Conservation (phyloP, 2,329 filamentous ascomycete genomes). For the Emericellopsis cladophorae region DNA sequence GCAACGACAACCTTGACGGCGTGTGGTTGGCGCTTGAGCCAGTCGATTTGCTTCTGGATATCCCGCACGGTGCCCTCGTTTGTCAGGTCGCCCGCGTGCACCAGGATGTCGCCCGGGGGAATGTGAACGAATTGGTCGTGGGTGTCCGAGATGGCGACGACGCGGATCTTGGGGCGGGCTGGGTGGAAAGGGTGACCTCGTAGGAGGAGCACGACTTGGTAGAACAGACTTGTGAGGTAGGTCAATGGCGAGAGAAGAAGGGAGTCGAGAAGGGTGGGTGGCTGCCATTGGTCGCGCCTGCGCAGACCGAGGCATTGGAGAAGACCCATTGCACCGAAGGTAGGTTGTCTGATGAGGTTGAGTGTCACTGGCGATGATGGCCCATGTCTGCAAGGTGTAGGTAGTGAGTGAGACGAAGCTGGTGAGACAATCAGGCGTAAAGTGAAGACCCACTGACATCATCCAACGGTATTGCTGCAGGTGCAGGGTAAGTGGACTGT, state of each 20-base stretch:
- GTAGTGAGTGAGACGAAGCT: no score
- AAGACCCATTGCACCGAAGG: slow-evolving; percentile 24
- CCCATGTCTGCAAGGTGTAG: no score
- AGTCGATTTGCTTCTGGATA: slow-evolving; percentile 75
- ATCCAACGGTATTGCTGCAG: no score
- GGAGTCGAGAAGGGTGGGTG: slow-evolving; percentile 43
- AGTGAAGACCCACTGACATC: no score
- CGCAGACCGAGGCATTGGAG: slow-evolving; percentile 32
- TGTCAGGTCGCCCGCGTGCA: slow-evolving; percentile 81
- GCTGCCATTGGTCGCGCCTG: slow-evolving; percentile 33
- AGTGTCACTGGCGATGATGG: no score
- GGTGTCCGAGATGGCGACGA: slow-evolving; percentile 87
- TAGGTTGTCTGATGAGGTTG: no score
- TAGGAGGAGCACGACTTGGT: slow-evolving; percentile 52
- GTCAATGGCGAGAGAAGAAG: slow-evolving; percentile 58
- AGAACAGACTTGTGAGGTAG: slow-evolving; percentile 47
- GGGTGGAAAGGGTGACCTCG: slow-evolving; percentile 53
- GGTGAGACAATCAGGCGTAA: no score
- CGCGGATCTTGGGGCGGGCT: slow-evolving; percentile 47
- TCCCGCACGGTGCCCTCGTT: slow-evolving; percentile 58
- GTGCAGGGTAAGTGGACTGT: no score
- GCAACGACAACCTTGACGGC: slow-evolving; percentile 69
- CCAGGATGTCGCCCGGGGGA: slow-evolving; percentile 69
- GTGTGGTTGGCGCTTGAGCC: slow-evolving; percentile 65
- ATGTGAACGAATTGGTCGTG: slow-evolving; percentile 53